phyloP scores from a whole-genome alignment of 2,329 filamentous ascomycete species.

The Neophaeococcomyces mojaviensis region DNA sequence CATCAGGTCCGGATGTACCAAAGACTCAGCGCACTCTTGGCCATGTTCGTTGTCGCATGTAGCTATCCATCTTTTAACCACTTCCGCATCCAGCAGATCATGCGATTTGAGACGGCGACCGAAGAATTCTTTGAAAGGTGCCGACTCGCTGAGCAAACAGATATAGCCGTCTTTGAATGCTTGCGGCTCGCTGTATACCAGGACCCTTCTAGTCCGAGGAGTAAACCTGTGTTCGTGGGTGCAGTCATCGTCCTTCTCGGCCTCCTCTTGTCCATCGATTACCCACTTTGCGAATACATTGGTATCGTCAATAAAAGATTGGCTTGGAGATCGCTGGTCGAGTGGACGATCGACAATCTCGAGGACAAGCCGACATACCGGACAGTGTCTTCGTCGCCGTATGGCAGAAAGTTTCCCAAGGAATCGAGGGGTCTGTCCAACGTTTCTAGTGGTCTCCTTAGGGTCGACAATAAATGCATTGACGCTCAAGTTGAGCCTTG shows the following conservation, averaged over 20 bases:
- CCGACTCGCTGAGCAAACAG: slow-evolving; percentile 22
- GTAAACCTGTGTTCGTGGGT: slow-evolving; percentile 15
- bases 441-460: slow-evolving; percentile 11
- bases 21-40: slow-evolving; percentile 21
- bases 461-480: slow-evolving; percentile 19
- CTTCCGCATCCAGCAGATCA: slow-evolving; percentile 19
- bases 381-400: slow-evolving; percentile 17
- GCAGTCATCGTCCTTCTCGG: neutral
- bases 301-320: slow-evolving; percentile 16
- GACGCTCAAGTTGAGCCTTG: slow-evolving; percentile 17
- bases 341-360: slow-evolving; percentile 21
- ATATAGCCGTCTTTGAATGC: slow-evolving; percentile 25
- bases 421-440: slow-evolving; percentile 15
- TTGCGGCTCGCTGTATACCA: slow-evolving; percentile 24
- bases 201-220: slow-evolving; percentile 17
- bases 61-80: slow-evolving; percentile 18
- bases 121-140: slow-evolving; percentile 20
- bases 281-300: slow-evolving; percentile 22
- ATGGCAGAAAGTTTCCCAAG: slow-evolving; percentile 20
- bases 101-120: slow-evolving; percentile 18
- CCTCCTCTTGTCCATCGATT: slow-evolving; percentile 22
- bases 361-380: slow-evolving; percentile 22
- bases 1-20: slow-evolving; percentile 20
- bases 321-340: slow-evolving; percentile 21
- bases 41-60: slow-evolving; percentile 21